Percentiles rank a stretch among this genome's conserved stretches.
Conservation (phyloP, 1,284 basidiomycete species). For the Trichosporon sp. region DNA sequence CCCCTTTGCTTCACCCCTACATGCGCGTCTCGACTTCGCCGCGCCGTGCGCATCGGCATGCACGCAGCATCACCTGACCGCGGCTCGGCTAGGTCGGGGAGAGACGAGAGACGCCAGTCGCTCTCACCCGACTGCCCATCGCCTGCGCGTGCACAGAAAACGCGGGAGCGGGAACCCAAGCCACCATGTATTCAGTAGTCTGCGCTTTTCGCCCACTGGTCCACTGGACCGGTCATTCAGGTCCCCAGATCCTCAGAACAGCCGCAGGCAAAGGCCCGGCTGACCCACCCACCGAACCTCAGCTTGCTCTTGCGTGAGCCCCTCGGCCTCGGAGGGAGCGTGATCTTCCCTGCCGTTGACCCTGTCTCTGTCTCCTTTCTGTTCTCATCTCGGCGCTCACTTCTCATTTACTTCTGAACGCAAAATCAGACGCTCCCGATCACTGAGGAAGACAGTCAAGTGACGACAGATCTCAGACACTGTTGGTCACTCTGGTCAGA, state of each 20-base stretch:
- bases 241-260: not conserved
- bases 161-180: conserved; percentile 5
- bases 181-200: conserved; percentile 8
- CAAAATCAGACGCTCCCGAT: not conserved
- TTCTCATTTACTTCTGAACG: not conserved
- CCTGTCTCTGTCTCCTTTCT: not conserved
- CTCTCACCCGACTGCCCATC: not conserved
- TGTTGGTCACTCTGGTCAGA: not conserved
- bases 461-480: not conserved
- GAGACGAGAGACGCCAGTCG: not conserved
- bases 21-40: not conserved
- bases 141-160: not conserved
- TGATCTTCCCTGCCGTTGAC: not conserved
- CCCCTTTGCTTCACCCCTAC: not conserved
- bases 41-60: not conserved
- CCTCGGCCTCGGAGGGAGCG: not conserved
- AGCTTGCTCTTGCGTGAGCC: not conserved
- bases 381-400: not conserved
- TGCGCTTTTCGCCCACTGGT: not conserved
- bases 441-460: not conserved
- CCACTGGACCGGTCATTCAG: conserved; percentile 6
- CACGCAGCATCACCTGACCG: not conserved
- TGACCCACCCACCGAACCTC: not conserved
- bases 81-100: too few species aligned
- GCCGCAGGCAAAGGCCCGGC: not conserved